These are phyloP conservation scores for Xylaria nigripes DNA, from an alignment of 495 filamentous ascomycete genomes.

Conservation along the genomic window DNA sequence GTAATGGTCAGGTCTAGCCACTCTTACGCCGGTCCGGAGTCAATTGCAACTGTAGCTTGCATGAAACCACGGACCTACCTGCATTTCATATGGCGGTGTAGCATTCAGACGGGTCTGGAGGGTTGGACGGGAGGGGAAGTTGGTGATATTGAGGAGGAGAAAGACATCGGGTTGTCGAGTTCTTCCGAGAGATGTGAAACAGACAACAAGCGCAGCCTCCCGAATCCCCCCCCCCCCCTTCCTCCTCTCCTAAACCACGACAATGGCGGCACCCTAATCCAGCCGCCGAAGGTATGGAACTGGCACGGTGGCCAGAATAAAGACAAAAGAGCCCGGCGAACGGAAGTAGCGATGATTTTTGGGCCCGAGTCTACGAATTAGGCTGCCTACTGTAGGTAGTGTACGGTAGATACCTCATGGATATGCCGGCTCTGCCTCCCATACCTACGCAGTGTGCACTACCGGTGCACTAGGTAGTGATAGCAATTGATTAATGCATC, in stretches of 20 bases:
- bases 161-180: neutral
- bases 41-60: constrained; percentile 3
- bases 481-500: too few relatives aligned
- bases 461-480: too few relatives aligned
- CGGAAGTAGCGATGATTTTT: constrained; percentile 3
- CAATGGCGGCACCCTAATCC: neutral
- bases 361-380: too few relatives aligned
- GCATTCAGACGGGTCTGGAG: constrained; percentile 1
- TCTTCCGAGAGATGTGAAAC: neutral
- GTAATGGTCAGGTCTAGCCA: constrained; percentile 6
- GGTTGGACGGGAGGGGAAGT: neutral
- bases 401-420: too few relatives aligned
- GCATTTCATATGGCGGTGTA: constrained; percentile 13
- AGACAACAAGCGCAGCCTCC: neutral
- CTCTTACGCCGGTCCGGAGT: constrained; percentile 7
- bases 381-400: too few relatives aligned
- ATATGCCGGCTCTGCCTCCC: too few relatives aligned
- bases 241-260: too few relatives aligned
- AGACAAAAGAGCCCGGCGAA: neutral
- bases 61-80: constrained; percentile 8
- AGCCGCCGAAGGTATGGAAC: neutral
- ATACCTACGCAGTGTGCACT: too few relatives aligned
- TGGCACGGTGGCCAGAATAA: neutral
- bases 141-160: neutral
- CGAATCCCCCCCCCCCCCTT: neutral